Evolutionary conservation across 1,284 basidiomycete genomes (phyloP).

Genomic region (Tylopilus sp.): DNA sequence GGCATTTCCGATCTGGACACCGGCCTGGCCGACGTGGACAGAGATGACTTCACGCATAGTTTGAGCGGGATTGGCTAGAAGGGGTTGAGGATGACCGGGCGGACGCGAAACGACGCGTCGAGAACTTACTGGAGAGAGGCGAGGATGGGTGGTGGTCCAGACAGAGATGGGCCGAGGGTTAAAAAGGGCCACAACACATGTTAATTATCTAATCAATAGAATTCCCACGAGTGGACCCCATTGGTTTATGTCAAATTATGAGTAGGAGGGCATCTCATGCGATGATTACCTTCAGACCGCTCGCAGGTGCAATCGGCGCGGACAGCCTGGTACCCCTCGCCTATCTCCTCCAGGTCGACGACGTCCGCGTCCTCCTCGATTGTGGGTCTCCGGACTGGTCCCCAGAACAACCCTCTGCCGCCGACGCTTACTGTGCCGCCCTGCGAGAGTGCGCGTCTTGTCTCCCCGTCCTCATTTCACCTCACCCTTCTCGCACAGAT

Average conservation of each 20-base stretch:
- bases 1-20: constrained; percentile 96
- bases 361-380: constrained; percentile 90
- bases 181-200: constrained; percentile 36
- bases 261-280: not conserved
- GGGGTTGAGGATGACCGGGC: not conserved
- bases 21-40: constrained; percentile 91
- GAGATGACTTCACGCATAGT: constrained; percentile 92
- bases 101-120: constrained; percentile 31
- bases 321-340: constrained; percentile 63
- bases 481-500: constrained; percentile 40
- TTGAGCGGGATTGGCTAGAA: constrained; percentile 14
- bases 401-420: constrained; percentile 52
- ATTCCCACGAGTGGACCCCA: constrained; percentile 31
- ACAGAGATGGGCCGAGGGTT: constrained; percentile 39
- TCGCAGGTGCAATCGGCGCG: constrained; percentile 77
- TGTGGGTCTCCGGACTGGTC: constrained; percentile 90
- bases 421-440: constrained; percentile 56
- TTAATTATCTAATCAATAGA: constrained; percentile 32
- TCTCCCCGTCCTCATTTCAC: not conserved
- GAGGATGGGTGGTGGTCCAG: constrained; percentile 30
- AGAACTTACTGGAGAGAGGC: constrained; percentile 28
- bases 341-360: constrained; percentile 93
- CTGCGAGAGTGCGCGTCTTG: constrained; percentile 57
- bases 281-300: constrained; percentile 95
- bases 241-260: constrained; percentile 8